phyloP scores from a whole-genome alignment of 176 grass and related monocot genomes.

The Cenchrus purpureus region DNA sequence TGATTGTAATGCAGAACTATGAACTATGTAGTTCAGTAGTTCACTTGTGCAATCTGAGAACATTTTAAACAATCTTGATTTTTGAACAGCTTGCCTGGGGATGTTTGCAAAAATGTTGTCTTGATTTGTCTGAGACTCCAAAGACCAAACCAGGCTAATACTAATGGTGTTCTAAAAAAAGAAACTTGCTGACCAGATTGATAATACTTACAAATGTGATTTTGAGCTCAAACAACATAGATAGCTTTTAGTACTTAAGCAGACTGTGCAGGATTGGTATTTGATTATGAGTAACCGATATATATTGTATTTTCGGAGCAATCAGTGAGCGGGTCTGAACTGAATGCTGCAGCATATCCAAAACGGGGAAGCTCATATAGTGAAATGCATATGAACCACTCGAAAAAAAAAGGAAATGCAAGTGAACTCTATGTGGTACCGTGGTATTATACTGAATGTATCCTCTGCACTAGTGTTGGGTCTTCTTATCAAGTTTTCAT shows the following conservation, averaged over 20 bases:
- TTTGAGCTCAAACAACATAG: not conserved
- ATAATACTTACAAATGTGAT: constrained; percentile 2
- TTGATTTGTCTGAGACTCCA: not conserved
- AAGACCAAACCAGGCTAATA: not conserved
- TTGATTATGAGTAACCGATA: not conserved
- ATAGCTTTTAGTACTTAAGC: constrained; percentile 1
- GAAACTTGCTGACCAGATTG: not conserved
- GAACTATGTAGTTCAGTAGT: not conserved
- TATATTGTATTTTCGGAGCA: not conserved
- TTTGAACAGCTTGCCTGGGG: not conserved
- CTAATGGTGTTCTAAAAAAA: not conserved
- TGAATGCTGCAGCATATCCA: not conserved
- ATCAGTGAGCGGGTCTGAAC: not conserved
- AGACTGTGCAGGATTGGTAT: not conserved
- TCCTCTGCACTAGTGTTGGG: not conserved
- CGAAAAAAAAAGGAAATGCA: not conserved
- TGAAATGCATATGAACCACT: not conserved
- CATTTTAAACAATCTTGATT: not conserved
- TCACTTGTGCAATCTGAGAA: not conserved
- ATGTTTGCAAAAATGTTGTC: constrained; percentile 1
- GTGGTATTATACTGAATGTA: not conserved
- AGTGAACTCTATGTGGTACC: not conserved
- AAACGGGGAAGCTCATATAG: not conserved
- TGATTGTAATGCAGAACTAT: not conserved
- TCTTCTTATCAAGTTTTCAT: not conserved